Evolutionary conservation across 148 eudicot genomes (phyloP).

Genomic region (Fallopia convolvulus): DNA sequence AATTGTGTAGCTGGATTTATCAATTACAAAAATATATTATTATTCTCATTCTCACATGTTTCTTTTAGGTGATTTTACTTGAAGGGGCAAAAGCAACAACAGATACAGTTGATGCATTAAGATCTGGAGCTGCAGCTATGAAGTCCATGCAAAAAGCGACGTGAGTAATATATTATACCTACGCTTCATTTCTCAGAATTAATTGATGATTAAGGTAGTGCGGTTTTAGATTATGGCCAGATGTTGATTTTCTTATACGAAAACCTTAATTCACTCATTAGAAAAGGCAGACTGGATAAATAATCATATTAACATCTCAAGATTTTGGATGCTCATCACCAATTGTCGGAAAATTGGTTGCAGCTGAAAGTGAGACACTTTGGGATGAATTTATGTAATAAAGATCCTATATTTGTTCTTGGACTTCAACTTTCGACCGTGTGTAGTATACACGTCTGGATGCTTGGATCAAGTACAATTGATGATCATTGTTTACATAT

Average conservation of each 20-base stretch:
- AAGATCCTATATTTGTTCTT: background rate
- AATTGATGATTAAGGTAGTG: background rate
- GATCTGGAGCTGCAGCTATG: conserved; percentile 94
- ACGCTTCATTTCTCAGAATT: background rate
- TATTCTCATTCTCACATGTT: conserved; percentile 2
- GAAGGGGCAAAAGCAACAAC: conserved; percentile 95
- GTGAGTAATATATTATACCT: conserved; percentile 35
- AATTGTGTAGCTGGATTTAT: background rate
- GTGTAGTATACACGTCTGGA: background rate
- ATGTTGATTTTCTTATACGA: background rate
- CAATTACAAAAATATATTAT: background rate
- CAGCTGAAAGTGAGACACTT: background rate
- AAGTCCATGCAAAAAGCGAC: conserved; percentile 93
- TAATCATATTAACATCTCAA: background rate
- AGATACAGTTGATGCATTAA: conserved; percentile 85
- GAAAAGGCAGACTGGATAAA: background rate
- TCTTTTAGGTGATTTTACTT: conserved; percentile 75
- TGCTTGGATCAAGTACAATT: background rate
- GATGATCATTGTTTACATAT: background rate
- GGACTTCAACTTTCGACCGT: background rate
- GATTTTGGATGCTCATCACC: background rate
- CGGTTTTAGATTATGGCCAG: background rate
- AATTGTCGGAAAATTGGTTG: background rate
- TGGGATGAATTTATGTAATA: background rate
- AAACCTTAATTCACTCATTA: background rate